These are phyloP conservation scores for Mikania micrantha DNA, from an alignment of 129 eudicot species.

Conservation along the genomic window DNA sequence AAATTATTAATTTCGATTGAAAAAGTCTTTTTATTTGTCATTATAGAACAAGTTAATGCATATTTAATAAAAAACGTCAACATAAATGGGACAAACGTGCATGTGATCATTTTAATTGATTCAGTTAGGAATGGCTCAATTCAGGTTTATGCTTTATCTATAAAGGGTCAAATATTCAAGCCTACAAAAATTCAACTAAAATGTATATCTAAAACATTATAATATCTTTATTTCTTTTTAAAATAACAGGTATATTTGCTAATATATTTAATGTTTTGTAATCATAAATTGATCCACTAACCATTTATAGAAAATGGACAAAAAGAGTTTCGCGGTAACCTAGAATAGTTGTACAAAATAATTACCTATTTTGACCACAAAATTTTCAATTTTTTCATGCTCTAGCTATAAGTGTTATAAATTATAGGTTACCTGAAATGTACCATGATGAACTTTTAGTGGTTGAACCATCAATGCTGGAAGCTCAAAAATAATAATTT, in stretches of 20 bases:
- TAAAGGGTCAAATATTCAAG: background rate
- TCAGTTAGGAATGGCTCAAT: background rate
- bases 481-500: conserved; percentile 76
- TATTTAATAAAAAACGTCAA: background rate
- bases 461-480: conserved; percentile 84
- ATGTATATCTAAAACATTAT: background rate
- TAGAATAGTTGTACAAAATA: background rate
- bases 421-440: conserved; percentile 63
- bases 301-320: background rate
- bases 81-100: background rate
- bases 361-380: background rate
- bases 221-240: background rate
- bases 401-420: background rate
- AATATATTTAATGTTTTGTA: background rate
- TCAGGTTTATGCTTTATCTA: background rate
- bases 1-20: background rate
- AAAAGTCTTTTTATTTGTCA: background rate
- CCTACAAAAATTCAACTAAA: background rate
- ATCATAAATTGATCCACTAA: background rate
- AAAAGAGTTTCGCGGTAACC: background rate
- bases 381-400: background rate
- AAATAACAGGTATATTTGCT: background rate
- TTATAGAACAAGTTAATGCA: background rate
- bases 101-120: background rate
- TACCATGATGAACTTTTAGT: conserved; percentile 66